phyloP scores from a whole-genome alignment of 1,139 yeast genomes.

The Waltiozyma sp. region DNA sequence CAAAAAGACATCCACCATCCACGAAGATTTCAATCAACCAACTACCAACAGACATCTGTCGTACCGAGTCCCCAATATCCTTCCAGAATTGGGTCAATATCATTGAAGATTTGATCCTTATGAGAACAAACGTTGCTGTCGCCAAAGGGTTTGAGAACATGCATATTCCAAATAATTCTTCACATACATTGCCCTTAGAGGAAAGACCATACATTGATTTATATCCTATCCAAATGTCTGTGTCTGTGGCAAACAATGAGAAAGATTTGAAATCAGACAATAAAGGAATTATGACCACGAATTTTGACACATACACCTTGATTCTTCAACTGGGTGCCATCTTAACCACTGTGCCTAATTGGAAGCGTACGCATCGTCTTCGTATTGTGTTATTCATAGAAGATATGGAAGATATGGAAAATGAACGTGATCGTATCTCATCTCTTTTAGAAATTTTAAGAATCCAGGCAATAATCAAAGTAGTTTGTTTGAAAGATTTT shows the following conservation, averaged over 20 bases:
- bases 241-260: constrained; percentile 32
- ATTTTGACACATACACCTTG: constrained; percentile 89
- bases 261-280: neutral
- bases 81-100: constrained; percentile 86
- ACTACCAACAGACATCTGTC: constrained; percentile 75
- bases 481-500: constrained; percentile 57
- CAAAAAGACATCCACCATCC: neutral
- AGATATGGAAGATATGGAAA: constrained; percentile 51
- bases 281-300: constrained; percentile 29
- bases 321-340: constrained; percentile 90
- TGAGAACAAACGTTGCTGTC: constrained; percentile 88
- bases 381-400: constrained; percentile 90
- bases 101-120: constrained; percentile 81
- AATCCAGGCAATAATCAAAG: constrained; percentile 68
- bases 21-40: constrained; percentile 17
- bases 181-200: constrained; percentile 9
- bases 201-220: constrained; percentile 60
- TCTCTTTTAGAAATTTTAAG: constrained; percentile 64
- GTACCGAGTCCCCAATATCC: constrained; percentile 58
- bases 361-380: constrained; percentile 67
- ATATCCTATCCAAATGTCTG: constrained; percentile 95
- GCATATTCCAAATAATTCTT: constrained; percentile 37
- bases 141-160: constrained; percentile 74
- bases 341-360: constrained; percentile 80
- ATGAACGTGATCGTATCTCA: constrained; percentile 51